A percentile compares a stretch with the other conserved stretches of the same genome.
These are phyloP conservation scores for Globisporangium paddicum DNA, from an alignment of 352 stramenopile genomes.

Conservation along the genomic window DNA sequence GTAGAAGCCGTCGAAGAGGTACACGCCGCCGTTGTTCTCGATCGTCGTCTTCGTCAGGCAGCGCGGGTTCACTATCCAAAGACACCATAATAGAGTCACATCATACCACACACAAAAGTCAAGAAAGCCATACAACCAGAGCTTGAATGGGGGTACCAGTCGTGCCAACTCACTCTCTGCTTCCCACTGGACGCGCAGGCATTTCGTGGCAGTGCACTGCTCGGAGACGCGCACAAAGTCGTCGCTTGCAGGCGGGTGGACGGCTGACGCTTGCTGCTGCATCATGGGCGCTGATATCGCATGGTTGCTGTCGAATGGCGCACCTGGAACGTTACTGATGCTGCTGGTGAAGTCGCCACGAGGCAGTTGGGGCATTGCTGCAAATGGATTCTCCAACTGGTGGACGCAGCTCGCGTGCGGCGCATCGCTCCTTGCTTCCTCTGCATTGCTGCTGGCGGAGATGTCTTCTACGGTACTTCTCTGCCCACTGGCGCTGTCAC, in stretches of 20 bases:
- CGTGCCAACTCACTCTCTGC: slow-evolving; percentile 73
- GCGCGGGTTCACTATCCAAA: slow-evolving; percentile 61
- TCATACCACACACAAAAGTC: not conserved
- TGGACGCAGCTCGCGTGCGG: not conserved
- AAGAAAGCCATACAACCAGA: not conserved
- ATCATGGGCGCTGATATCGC: not conserved
- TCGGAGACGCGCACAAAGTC: slow-evolving; percentile 57
- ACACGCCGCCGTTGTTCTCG: slow-evolving; percentile 49
- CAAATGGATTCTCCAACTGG: slow-evolving; percentile 8
- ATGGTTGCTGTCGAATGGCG: not conserved
- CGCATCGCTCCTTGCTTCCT: not conserved
- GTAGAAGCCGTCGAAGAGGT: slow-evolving; percentile 86
- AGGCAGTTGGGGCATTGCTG: slow-evolving; percentile 1
- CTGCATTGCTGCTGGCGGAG: not conserved
- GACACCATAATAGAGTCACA: not conserved
- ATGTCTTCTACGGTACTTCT: not conserved
- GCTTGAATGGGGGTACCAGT: too few relatives aligned
- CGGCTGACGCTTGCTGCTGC: not conserved
- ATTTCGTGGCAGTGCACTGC: slow-evolving; percentile 58
- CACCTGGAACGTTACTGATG: not conserved
- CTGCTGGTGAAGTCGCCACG: not conserved
- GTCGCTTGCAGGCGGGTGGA: slow-evolving; percentile 17
- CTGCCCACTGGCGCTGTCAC: not conserved
- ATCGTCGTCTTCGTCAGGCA: slow-evolving; percentile 70
- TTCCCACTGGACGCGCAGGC: slow-evolving; percentile 77